Conservation (phyloP, 768 basidiomycete genomes). For the Pisolithus marmoratus region DNA sequence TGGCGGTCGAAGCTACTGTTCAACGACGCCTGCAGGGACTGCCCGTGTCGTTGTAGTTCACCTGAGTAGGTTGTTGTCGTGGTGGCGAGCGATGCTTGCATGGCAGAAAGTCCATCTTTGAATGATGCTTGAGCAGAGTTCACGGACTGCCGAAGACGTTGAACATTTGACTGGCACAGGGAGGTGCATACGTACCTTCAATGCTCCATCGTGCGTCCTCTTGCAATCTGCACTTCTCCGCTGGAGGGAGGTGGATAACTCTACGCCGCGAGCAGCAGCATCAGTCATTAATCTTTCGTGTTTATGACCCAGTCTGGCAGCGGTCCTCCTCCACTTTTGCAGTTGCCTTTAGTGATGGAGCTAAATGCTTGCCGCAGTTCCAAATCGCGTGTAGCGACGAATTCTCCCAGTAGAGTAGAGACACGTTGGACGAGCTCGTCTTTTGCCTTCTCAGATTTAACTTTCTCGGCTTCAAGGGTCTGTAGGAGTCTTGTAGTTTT, state of each 20-base stretch:
- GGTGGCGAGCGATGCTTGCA: slow-evolving; percentile 39
- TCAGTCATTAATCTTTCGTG: slow-evolving; percentile 43
- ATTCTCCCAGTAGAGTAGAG: slow-evolving; percentile 65
- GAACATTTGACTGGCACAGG: slow-evolving; percentile 1
- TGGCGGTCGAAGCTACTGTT: slow-evolving; percentile 57
- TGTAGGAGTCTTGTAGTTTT: slow-evolving; percentile 61
- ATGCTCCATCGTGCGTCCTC: slow-evolving; percentile 49
- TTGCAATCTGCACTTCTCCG: slow-evolving; percentile 46
- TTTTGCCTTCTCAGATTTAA: slow-evolving; percentile 60
- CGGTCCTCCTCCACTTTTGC: slow-evolving; percentile 45
- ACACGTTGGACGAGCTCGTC: slow-evolving; percentile 73
- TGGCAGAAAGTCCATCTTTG: slow-evolving; percentile 36
- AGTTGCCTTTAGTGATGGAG: slow-evolving; percentile 50
- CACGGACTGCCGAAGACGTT: slow-evolving; percentile 33
- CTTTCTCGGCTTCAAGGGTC: slow-evolving; percentile 62
- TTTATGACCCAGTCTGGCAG: slow-evolving; percentile 42
- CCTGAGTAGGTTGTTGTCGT: slow-evolving; percentile 48
- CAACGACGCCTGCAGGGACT: slow-evolving; percentile 39
- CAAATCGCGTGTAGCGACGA: slow-evolving; percentile 61
- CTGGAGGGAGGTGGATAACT: slow-evolving; percentile 37
- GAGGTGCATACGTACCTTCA: slow-evolving; percentile 41
- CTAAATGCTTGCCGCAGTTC: slow-evolving; percentile 55
- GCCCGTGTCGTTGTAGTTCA: slow-evolving; percentile 45
- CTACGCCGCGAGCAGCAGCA: slow-evolving; percentile 36
- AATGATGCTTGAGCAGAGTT: slow-evolving; percentile 35